phyloP scores from a whole-genome alignment of 192 early-diverging fungal species.

The Gryganskiella cystojenkinii region DNA sequence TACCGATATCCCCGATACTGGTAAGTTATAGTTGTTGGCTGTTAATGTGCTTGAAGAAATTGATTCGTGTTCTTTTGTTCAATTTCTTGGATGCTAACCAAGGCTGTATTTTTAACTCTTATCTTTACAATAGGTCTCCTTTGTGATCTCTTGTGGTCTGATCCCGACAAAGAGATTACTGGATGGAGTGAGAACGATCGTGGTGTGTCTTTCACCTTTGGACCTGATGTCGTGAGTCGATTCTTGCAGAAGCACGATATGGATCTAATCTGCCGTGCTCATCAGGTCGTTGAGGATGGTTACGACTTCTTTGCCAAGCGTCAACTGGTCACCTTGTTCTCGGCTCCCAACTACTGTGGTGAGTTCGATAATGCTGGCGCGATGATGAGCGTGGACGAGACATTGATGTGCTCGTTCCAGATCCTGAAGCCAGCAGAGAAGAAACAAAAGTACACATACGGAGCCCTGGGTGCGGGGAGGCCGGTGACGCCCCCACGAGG shows the following conservation, averaged over 20 bases:
- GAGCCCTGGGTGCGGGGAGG: slow-evolving; percentile 70
- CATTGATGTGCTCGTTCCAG: slow-evolving; percentile 92
- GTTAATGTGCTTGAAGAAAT: no score
- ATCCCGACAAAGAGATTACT: slow-evolving; percentile 95
- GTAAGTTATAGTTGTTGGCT: no score
- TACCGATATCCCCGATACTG: slow-evolving; percentile 99
- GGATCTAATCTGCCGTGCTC: slow-evolving; percentile 97
- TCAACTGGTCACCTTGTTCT: slow-evolving; percentile 95
- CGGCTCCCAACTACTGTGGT: slow-evolving; percentile 96
- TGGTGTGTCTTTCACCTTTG: slow-evolving; percentile 97
- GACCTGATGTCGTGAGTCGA: slow-evolving; percentile 91
- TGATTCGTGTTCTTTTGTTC: background rate
- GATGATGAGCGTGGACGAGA: slow-evolving; percentile 92
- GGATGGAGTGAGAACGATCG: slow-evolving; percentile 99
- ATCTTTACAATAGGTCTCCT: slow-evolving; percentile 86
- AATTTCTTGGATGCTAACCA: no score
- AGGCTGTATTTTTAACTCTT: no score
- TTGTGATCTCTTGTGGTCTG: slow-evolving; percentile 97
- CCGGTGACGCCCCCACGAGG: slow-evolving; percentile 82
- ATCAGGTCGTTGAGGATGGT: slow-evolving; percentile 99
- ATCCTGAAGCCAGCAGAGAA: slow-evolving; percentile 97
- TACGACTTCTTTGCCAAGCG: slow-evolving; percentile 99
- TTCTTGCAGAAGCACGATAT: slow-evolving; percentile 98
- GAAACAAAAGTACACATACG: slow-evolving; percentile 85
- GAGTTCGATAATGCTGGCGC: slow-evolving; percentile 93